Percentiles rank a stretch among this genome's conserved stretches.
Conservation (phyloP, 2,329 filamentous ascomycete genomes). For the Aspergillus fructus region DNA sequence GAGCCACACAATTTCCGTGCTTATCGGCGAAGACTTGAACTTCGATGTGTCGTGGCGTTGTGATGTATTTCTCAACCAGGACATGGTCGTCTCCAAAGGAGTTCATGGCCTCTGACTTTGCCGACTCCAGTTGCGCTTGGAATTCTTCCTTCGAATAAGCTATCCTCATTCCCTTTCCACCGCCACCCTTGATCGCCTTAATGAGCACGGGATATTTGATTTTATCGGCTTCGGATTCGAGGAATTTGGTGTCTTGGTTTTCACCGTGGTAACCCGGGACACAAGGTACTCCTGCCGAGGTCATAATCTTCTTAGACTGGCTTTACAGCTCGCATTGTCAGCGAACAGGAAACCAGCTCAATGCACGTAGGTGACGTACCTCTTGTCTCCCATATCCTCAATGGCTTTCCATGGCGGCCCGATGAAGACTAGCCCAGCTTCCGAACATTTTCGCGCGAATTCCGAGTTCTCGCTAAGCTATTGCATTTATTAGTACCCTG, state of each 20-base stretch:
- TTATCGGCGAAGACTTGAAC: conserved; percentile 67
- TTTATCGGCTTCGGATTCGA: conserved; percentile 70
- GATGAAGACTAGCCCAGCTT: conserved; percentile 91
- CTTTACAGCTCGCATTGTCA: conserved; percentile 31
- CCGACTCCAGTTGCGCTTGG: conserved; percentile 59
- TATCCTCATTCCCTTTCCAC: conserved; percentile 70
- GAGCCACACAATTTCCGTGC: conserved; percentile 63
- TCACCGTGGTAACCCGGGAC: conserved; percentile 92
- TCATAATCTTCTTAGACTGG: conserved; percentile 95
- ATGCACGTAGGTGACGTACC: conserved; percentile 39
- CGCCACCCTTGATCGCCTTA: conserved; percentile 65
- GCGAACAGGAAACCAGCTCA: background rate
- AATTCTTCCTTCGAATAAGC: conserved; percentile 59
- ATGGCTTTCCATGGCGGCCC: conserved; percentile 79
- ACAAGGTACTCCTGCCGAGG: conserved; percentile 86
- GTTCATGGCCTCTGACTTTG: conserved; percentile 63
- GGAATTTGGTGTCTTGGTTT: conserved; percentile 67
- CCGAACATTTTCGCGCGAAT: conserved; percentile 84
- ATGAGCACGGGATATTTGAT: conserved; percentile 66
- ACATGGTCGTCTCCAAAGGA: conserved; percentile 68
- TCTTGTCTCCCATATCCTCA: conserved; percentile 88
- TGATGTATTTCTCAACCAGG: conserved; percentile 68
- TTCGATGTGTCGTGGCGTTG: conserved; percentile 65
- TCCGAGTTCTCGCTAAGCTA: conserved; percentile 83
- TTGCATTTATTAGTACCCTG: conserved; percentile 1